Conservation (phyloP, 176 grass and related monocot genomes). For the Elymus sibiricus region DNA sequence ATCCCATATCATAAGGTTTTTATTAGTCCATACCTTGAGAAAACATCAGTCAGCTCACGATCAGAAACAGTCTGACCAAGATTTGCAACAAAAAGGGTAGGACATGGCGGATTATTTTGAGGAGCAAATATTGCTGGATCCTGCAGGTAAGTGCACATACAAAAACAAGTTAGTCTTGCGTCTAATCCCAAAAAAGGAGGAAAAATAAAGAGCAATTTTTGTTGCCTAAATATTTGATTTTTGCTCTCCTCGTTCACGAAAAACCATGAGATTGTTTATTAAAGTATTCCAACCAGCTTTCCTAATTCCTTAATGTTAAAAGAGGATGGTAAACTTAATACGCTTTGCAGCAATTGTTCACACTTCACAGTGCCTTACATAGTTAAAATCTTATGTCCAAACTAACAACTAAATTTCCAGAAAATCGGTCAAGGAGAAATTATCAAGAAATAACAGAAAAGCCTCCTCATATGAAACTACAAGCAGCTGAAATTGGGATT, state of each 20-base stretch:
- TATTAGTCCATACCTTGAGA: conserved; percentile 60
- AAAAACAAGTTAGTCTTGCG: background rate
- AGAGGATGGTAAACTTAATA: background rate
- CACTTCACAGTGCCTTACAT: background rate
- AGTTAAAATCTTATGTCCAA: background rate
- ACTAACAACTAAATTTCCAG: background rate
- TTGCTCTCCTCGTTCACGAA: background rate
- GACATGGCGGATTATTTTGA: conserved; percentile 78
- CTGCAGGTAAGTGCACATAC: conserved; percentile 25
- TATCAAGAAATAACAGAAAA: background rate
- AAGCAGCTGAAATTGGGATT: background rate
- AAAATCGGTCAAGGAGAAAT: background rate
- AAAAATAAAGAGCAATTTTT: background rate
- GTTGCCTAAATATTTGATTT: background rate
- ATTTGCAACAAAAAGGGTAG: conserved; percentile 92
- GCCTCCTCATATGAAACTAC: background rate
- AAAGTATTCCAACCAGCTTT: background rate
- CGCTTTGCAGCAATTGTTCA: background rate
- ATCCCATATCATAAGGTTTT: background rate
- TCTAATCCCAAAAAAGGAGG: background rate
- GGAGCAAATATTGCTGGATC: conserved; percentile 51
- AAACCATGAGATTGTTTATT: background rate
- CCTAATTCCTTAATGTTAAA: background rate
- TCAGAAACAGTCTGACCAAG: conserved; percentile 73
- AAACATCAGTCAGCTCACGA: conserved; percentile 73